Percentiles rank a stretch among this genome's conserved stretches.
phyloP scores from a whole-genome alignment of 371 early-diverging fungal genomes.

The Mortierella sp. region DNA sequence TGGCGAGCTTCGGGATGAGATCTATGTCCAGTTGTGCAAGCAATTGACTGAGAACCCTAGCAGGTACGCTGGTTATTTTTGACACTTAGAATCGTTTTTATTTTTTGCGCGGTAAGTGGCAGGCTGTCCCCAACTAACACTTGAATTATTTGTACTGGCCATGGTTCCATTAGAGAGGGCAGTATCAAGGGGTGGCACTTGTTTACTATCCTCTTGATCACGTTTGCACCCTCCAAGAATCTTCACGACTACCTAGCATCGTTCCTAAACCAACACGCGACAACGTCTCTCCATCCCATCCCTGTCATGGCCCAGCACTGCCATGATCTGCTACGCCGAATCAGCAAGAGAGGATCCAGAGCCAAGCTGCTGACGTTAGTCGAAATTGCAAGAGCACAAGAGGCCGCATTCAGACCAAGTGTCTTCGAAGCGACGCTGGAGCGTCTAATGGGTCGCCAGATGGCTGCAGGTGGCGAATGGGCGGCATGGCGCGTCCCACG shows the following conservation, averaged over 20 bases:
- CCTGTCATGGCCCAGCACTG: constrained; percentile 75
- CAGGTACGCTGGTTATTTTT: constrained; percentile 59
- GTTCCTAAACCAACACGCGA: constrained; percentile 81
- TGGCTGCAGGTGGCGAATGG: constrained; percentile 60
- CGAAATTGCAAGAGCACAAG: constrained; percentile 89
- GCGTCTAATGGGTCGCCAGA: constrained; percentile 81
- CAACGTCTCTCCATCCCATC: constrained; percentile 64
- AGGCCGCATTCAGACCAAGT: constrained; percentile 88
- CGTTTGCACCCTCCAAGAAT: constrained; percentile 94
- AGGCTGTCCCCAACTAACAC: neutral
- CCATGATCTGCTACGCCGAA: constrained; percentile 76
- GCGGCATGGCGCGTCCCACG: constrained; percentile 77
- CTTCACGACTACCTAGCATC: constrained; percentile 86
- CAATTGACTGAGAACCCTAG: constrained; percentile 89
- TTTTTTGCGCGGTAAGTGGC: neutral
- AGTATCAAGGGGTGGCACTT: constrained; percentile 91
- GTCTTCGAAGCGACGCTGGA: constrained; percentile 95
- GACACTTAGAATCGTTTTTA: neutral
- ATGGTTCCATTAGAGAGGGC: constrained; percentile 65
- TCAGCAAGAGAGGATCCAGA: constrained; percentile 84
- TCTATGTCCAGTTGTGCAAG: constrained; percentile 95
- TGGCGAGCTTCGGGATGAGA: constrained; percentile 92
- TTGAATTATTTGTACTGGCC: neutral
- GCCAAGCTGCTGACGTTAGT: constrained; percentile 80
- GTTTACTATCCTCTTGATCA: constrained; percentile 82